Conservation (phyloP, 331 rosid genomes). For the Pyracantha coccinea region DNA sequence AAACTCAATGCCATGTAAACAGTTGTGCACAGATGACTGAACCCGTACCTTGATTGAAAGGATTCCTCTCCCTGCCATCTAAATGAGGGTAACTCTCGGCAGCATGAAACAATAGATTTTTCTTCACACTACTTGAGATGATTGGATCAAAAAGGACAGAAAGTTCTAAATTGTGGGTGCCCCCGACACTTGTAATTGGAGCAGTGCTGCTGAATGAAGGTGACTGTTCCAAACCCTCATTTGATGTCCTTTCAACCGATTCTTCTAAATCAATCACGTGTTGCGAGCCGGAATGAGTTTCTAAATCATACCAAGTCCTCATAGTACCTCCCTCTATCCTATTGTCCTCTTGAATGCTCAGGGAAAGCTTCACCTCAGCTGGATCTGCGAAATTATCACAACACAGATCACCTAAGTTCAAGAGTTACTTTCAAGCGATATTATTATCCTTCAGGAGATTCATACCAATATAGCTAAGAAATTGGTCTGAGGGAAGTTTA, state of each 20-base stretch:
- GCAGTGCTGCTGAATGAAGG: conserved; percentile 10
- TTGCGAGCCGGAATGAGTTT: conserved; percentile 9
- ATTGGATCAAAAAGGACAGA: neutral
- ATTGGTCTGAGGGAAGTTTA: conserved; percentile 20
- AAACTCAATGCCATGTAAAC: neutral
- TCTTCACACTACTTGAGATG: conserved; percentile 13
- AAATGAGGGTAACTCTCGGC: neutral
- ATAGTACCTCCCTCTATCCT: conserved; percentile 8
- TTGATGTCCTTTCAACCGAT: conserved; percentile 15
- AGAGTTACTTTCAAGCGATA: conserved; percentile 10
- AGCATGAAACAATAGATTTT: neutral
- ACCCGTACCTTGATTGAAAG: conserved; percentile 12
- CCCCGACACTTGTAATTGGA: neutral
- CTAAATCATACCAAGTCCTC: conserved; percentile 8
- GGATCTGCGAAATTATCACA: conserved; percentile 28
- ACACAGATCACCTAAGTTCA: neutral
- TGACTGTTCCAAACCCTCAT: conserved; percentile 13
- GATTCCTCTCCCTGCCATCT: conserved; percentile 2
- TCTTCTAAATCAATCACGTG: conserved; percentile 44
- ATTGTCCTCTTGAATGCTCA: conserved; percentile 18
- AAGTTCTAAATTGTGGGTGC: conserved; percentile 7
- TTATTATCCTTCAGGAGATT: conserved; percentile 6
- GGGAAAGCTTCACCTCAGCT: conserved; percentile 33
- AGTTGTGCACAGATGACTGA: neutral
- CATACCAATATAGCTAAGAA: conserved; percentile 29